Evolutionary conservation across 176 grass and related monocot species (phyloP), one percentile per base, ranked within the genome.

Genomic region (Oryza punctata): DNA sequence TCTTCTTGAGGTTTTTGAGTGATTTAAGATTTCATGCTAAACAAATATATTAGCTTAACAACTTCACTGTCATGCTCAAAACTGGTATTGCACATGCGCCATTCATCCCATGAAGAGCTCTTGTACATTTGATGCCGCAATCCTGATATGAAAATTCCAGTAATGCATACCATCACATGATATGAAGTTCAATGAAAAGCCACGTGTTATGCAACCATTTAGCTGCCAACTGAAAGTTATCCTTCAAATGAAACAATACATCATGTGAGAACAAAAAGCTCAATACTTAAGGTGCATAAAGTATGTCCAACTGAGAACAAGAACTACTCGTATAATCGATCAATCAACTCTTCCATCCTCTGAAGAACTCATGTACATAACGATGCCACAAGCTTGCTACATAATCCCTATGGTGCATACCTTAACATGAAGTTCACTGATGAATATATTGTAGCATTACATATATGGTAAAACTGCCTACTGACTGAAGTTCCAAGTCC

Each of bases 301-400:
- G 45, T 19, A 7, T 57, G 52, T 57, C 9, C 52, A 57, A 57
- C 52, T 57, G 2, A 21, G 12, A 57, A n/a, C 6, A 2, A 28
- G 43, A 15, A 50, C 16, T 75, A 29, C 32, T 33, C 32, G 1
- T 10, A 12, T 19, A 79, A 23, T 49, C 21, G 61, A 44, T 67
- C 27, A 15, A 35, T 26, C 30, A 82, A 5, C 18, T 30, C 26
- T 50, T 75, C 18, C 26, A 66, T 24, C 28, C 18, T 10, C 47
- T 69, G 27, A 68, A 78, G 18, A 88, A n/a, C 54, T 73, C 29
- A 50, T 46, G 4, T 33, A 19, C 24, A 72, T 77, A 82, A 3
- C 52, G 28, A 18, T 35, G 12, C 7, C n/a, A n/a, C 41, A 59
- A 59, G 12, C 70, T 13, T 74, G 59, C 4, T 59, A 73, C 67